Evolutionary conservation across 176 grass and related monocot species (phyloP).

Genomic region (Cenchrus americanus): DNA sequence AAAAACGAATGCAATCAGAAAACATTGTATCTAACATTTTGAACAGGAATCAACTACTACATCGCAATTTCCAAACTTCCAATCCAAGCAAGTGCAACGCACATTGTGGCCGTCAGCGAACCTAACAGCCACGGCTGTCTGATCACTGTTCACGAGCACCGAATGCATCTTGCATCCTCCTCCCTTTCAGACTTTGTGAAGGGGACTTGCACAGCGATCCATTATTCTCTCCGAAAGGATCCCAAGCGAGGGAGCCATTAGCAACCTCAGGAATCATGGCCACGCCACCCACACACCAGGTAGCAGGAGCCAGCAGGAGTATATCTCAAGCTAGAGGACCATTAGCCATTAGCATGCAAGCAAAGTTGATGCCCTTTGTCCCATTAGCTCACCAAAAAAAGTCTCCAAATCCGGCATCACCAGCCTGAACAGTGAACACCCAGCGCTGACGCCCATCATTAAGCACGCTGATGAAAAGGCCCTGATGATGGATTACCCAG

Average conservation of each 20-base stretch:
- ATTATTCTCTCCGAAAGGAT: not conserved
- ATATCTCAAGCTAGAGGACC: not conserved
- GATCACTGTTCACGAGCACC: not conserved
- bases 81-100: not conserved
- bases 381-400: not conserved
- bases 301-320: no score
- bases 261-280: not conserved
- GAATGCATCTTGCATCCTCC: slow-evolving; percentile 1
- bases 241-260: not conserved
- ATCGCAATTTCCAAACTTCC: no score
- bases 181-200: not conserved
- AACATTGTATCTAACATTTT: not conserved
- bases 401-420: not conserved
- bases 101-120: not conserved
- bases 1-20: not conserved
- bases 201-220: not conserved
- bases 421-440: not conserved
- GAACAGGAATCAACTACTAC: not conserved
- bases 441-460: slow-evolving; percentile 16
- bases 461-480: not conserved
- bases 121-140: not conserved
- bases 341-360: not conserved
- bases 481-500: slow-evolving; percentile 32
- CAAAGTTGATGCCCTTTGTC: slow-evolving; percentile 19
- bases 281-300: not conserved